Base-by-base conservation (phyloP, 176 grass and related monocot genomes). In the Triticum aestivum region DNA sequence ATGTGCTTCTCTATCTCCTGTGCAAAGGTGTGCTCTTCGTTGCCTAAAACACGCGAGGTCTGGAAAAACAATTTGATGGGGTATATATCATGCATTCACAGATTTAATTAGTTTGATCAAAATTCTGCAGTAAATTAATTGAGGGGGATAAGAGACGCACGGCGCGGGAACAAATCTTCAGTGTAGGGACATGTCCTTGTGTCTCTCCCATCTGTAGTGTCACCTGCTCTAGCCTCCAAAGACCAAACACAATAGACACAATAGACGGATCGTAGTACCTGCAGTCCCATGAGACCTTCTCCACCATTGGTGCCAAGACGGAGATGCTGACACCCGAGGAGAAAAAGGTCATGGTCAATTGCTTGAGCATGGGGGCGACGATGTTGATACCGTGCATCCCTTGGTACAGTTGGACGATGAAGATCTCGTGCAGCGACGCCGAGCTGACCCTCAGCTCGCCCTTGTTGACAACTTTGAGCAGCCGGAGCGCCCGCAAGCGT, bases 391-490 rank as follows among this genome's bases (percentile, higher is more conserved):
- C 1, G 49, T 17, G 13, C 49, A 2, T 52, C 49, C 49, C 0
- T 52, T 17, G 49, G 49, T 52, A 52, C 49, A 15, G 0, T 4
- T 5, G 5, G 49, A 0, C 49, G 49, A 61, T 0, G 59, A 24
- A 6, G 8, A 61, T 8, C 59, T 61, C 59, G 3, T 10, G 59
- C 21, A 61, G 59, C 59, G 0, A 61, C 59, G 21, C 3, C 21
- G 59, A 61, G 59, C 18, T 21, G 21, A 61, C 59, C 21, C 8
- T 61, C 20, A 61, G 15, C 6, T 20, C 18, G 52, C 18, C 15
- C 52, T 0, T 0, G 0, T 0, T 0, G 6, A 58, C 0, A 20
- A 58, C 17, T 0, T 8, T 10, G 59, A 3, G 3, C 17, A 61
- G 59, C 21, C 59, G 18, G 21, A 61, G 59, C 20, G 18, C 9